Evolutionary conservation across 176 grass and related monocot species (phyloP).

Genomic region (Metroxylon sagu): DNA sequence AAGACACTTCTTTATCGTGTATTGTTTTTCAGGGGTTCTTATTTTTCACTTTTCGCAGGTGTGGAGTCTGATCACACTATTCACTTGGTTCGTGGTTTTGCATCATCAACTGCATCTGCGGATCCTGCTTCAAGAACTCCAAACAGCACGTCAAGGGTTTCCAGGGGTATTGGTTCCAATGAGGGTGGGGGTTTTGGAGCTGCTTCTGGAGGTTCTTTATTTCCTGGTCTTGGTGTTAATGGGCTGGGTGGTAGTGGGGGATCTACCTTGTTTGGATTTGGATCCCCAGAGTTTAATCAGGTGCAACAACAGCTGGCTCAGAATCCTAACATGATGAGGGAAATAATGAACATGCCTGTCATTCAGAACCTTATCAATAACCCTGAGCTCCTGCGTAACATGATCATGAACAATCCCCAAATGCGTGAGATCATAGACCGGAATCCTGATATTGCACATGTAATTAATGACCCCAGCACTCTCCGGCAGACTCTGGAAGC

Average conservation of each 20-base stretch:
- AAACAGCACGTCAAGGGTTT: slow-evolving; percentile 19
- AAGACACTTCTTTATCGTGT: too few species aligned
- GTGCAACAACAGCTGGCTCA: slow-evolving; percentile 92
- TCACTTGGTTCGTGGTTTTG: slow-evolving; percentile 79
- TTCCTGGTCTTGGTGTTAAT: slow-evolving; percentile 57
- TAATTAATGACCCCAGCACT: slow-evolving; percentile 89
- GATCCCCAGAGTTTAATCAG: slow-evolving; percentile 69
- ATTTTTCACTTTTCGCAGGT: slow-evolving; percentile 33
- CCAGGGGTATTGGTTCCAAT: too few species aligned
- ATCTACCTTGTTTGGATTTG: slow-evolving; percentile 38
- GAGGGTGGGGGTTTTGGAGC: slow-evolving; percentile 7
- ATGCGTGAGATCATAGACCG: slow-evolving; percentile 88
- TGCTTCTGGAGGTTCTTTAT: slow-evolving; percentile 34
- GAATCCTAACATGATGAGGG: slow-evolving; percentile 93
- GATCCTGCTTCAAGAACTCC: slow-evolving; percentile 48
- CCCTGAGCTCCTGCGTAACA: slow-evolving; percentile 87
- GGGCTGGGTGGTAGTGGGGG: slow-evolving; percentile 29
- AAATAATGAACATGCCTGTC: slow-evolving; percentile 93
- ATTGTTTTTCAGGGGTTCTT: too few species aligned
- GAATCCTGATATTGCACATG: slow-evolving; percentile 95
- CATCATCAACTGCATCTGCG: slow-evolving; percentile 31
- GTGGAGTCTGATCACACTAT: slow-evolving; percentile 94
- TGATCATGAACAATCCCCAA: slow-evolving; percentile 98
- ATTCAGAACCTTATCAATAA: slow-evolving; percentile 93
- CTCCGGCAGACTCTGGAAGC: slow-evolving; percentile 93